Evolutionary conservation across 2,329 filamentous ascomycete genomes (phyloP).

Genomic region (Pyrenophora teres): DNA sequence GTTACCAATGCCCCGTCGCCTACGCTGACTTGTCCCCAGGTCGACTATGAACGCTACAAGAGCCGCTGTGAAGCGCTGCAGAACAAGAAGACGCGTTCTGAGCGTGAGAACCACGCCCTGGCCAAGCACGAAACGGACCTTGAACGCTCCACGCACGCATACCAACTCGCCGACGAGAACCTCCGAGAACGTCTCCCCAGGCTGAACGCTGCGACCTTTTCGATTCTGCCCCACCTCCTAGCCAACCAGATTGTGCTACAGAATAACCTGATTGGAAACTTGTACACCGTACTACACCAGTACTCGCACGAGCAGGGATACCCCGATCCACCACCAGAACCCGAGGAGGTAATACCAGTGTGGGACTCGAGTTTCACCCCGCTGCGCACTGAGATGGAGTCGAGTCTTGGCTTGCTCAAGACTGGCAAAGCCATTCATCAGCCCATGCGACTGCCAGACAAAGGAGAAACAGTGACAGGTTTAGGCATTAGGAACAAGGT

Average conservation of each 20-base stretch:
- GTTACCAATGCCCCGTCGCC: no score
- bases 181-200: constrained; percentile 73
- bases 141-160: constrained; percentile 69
- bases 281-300: constrained; percentile 76
- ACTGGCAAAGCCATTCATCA: constrained; percentile 69
- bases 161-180: constrained; percentile 74
- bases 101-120: constrained; percentile 73
- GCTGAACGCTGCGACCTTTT: constrained; percentile 71
- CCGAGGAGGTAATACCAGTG: constrained; percentile 69
- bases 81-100: constrained; percentile 70
- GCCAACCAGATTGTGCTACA: constrained; percentile 74
- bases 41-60: constrained; percentile 81
- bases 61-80: constrained; percentile 70
- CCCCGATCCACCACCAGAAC: constrained; percentile 72
- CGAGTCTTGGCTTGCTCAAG: constrained; percentile 63
- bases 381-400: constrained; percentile 69
- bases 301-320: constrained; percentile 73
- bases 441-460: constrained; percentile 57
- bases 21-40: constrained; percentile 45
- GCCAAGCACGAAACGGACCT: constrained; percentile 75
- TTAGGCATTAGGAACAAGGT: constrained; percentile 54
- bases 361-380: constrained; percentile 70
- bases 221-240: constrained; percentile 73
- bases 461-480: constrained; percentile 53
- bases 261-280: constrained; percentile 74